A percentile compares a stretch with the other conserved stretches of the same genome.
Conservation (phyloP, 257 asterid species). For the Salvia hispanica region DNA sequence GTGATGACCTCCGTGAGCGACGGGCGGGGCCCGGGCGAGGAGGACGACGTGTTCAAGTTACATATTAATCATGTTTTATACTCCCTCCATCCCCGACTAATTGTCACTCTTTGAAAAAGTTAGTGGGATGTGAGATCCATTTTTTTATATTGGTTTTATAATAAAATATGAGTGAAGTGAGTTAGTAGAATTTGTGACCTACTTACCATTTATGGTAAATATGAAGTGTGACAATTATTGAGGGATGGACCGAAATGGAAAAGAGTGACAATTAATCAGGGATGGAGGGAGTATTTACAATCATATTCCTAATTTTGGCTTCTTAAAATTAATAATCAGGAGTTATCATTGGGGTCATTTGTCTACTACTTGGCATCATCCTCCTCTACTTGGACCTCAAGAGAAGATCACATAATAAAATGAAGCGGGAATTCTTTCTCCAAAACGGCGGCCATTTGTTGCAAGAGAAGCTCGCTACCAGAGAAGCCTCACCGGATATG, state of each 20-base stretch:
- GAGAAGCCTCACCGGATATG: constrained; percentile 15
- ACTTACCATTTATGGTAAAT: no score
- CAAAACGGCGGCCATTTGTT: constrained; percentile 34
- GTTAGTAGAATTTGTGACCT: no score
- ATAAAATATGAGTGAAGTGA: no score
- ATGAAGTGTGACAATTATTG: no score
- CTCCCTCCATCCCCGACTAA: no score
- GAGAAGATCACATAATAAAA: constrained; percentile 28
- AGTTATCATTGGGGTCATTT: constrained; percentile 27
- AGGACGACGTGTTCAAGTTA: constrained; percentile 6
- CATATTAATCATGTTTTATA: no score
- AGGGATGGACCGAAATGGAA: no score
- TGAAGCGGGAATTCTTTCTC: constrained; percentile 12
- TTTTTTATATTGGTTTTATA: no score
- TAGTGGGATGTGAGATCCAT: no score
- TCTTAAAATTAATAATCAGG: constrained; percentile 12
- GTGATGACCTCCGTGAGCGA: not conserved
- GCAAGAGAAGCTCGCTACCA: constrained; percentile 32
- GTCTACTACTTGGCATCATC: constrained; percentile 23
- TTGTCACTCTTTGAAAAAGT: no score
- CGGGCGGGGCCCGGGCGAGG: not conserved
- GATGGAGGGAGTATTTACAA: no score
- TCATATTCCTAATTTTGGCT: not conserved
- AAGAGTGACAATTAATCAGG: no score
- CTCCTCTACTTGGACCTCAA: constrained; percentile 34